Conservation (phyloP, 768 basidiomycete species). For the Tylopilus rubrobrunneus region DNA sequence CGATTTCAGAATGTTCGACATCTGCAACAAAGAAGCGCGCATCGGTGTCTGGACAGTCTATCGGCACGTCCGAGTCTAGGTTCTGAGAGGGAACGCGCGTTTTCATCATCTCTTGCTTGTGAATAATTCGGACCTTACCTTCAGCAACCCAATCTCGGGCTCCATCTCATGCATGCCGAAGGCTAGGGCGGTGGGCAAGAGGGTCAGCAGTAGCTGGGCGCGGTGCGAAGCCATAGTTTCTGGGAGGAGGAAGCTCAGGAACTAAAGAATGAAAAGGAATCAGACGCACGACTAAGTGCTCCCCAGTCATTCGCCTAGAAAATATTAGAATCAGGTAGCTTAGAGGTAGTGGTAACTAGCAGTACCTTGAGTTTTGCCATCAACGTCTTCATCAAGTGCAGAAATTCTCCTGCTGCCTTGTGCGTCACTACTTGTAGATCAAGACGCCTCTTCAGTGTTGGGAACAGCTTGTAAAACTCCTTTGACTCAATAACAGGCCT, state of each 20-base stretch:
- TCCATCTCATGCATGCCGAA: constrained; percentile 46
- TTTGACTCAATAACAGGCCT: constrained; percentile 58
- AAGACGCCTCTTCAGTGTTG: constrained; percentile 40
- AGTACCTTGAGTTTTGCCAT: constrained; percentile 64
- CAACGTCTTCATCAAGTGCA: constrained; percentile 53
- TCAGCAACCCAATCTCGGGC: constrained; percentile 44
- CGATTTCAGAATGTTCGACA: constrained; percentile 10
- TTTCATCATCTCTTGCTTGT: background rate
- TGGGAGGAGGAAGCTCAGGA: constrained; percentile 11
- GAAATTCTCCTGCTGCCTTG: constrained; percentile 47
- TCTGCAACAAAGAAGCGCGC: constrained; percentile 34
- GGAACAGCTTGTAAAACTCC: constrained; percentile 54
- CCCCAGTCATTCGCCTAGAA: constrained; percentile 60
- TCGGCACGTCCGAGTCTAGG: constrained; percentile 45
- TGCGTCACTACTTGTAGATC: constrained; percentile 49
- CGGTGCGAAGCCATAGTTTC: constrained; percentile 48
- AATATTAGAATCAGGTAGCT: background rate
- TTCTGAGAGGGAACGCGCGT: constrained; percentile 36
- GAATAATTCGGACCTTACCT: constrained; percentile 31
- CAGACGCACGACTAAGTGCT: constrained; percentile 46
- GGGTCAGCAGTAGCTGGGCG: constrained; percentile 35
- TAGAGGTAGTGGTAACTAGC: background rate
- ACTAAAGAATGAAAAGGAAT: background rate
- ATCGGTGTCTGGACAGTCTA: constrained; percentile 35
- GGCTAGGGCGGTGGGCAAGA: constrained; percentile 45